These are phyloP conservation scores for Catharanthus roseus DNA, from an alignment of 257 asterid species.

Conservation along the genomic window DNA sequence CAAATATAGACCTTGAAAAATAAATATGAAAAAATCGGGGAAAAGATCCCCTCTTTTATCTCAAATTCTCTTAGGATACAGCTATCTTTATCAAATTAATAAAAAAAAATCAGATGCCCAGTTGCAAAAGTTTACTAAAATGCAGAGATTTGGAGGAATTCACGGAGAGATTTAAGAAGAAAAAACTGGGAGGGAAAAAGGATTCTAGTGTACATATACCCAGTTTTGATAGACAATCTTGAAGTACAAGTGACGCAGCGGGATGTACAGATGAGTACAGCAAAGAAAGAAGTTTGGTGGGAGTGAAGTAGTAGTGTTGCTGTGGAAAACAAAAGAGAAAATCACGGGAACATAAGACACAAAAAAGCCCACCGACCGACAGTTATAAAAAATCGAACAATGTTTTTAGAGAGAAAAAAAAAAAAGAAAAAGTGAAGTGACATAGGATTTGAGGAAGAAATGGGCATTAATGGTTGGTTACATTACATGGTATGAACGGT, in stretches of 20 bases:
- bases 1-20: too few relatives aligned
- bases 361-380: not conserved
- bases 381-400: too few relatives aligned
- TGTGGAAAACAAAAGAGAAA: slow-evolving; percentile 6
- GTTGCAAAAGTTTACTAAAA: not conserved
- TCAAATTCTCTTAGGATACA: not conserved
- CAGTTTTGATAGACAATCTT: not conserved
- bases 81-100: not conserved
- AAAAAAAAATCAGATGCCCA: not conserved
- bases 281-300: not conserved
- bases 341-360: slow-evolving; percentile 15
- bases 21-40: not conserved
- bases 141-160: slow-evolving; percentile 21
- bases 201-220: too few relatives aligned
- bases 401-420: not conserved
- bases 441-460: not conserved
- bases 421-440: not conserved
- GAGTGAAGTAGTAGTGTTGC: not conserved
- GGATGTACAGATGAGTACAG: not conserved
- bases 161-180: slow-evolving; percentile 44
- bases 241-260: not conserved
- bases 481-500: not conserved
- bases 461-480: not conserved
- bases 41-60: not conserved
- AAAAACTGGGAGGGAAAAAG: not conserved